Evolutionary conservation across 495 filamentous ascomycete species (phyloP).

Genomic region (Amniculicola lignicola): DNA sequence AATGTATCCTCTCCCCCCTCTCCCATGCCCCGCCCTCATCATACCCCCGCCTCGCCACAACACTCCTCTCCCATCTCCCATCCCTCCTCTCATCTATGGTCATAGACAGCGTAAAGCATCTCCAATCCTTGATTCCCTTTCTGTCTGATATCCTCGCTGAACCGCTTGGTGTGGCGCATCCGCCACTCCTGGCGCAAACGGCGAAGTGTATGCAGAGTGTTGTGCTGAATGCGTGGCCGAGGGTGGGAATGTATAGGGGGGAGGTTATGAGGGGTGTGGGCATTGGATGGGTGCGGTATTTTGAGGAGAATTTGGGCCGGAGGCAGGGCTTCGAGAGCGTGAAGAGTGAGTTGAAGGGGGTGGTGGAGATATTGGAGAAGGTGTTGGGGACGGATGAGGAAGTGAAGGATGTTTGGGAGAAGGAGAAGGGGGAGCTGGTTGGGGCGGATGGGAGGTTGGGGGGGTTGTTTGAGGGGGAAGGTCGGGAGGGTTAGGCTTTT

Average conservation of each 20-base stretch:
- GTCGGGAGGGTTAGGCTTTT: too few species aligned
- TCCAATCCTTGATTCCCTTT: slow-evolving; percentile 69
- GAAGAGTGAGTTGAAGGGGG: slow-evolving; percentile 49
- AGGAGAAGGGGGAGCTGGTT: slow-evolving; percentile 20
- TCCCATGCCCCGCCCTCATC: slow-evolving; percentile 24
- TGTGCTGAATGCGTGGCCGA: slow-evolving; percentile 70
- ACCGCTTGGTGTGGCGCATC: slow-evolving; percentile 63
- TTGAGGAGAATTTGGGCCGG: too few species aligned
- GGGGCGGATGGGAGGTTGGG: slow-evolving; percentile 19
- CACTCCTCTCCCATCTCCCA: slow-evolving; percentile 55
- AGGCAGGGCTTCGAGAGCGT: too few species aligned
- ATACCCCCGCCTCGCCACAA: slow-evolving; percentile 47
- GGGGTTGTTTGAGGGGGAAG: slow-evolving; percentile 21
- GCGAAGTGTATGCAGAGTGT: slow-evolving; percentile 54
- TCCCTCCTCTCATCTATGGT: slow-evolving; percentile 59
- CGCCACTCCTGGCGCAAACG: slow-evolving; percentile 54
- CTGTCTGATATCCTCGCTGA: slow-evolving; percentile 62
- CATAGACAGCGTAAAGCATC: slow-evolving; percentile 68
- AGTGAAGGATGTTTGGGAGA: slow-evolving; percentile 30
- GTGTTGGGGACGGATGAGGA: slow-evolving; percentile 34
- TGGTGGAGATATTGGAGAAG: slow-evolving; percentile 43
- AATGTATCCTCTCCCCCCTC: slow-evolving; percentile 48
- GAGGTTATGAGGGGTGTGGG: slow-evolving; percentile 64
- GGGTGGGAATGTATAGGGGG: slow-evolving; percentile 61
- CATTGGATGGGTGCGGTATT: slow-evolving; percentile 64